phyloP scores from a whole-genome alignment of 2,329 filamentous ascomycete species.

The Aspergillus latus region DNA sequence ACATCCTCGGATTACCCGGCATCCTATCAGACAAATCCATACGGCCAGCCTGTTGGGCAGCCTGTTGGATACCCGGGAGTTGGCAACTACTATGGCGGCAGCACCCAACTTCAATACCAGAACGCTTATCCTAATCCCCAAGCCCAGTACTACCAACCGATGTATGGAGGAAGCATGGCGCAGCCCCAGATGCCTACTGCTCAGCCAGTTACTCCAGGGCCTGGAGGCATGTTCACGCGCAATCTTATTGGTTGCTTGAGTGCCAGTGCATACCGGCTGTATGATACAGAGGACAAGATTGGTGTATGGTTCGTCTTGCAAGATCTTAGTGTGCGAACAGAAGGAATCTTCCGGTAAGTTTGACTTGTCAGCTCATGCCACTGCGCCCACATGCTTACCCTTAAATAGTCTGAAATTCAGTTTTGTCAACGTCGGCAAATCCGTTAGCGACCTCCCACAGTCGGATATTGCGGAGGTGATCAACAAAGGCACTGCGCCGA shows the following conservation, averaged over 20 bases:
- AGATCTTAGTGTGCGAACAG: conserved; percentile 89
- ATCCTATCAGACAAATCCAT: conserved; percentile 39
- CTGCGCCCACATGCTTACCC: conserved; percentile 11
- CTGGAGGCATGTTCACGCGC: conserved; percentile 84
- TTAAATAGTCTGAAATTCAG: conserved; percentile 61
- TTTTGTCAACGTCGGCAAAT: conserved; percentile 79
- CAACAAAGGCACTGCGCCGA: conserved; percentile 73
- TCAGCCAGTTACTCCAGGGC: conserved; percentile 44
- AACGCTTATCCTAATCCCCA: conserved; percentile 36
- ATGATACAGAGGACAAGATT: conserved; percentile 73
- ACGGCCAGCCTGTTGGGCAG: conserved; percentile 43
- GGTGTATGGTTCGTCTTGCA: conserved; percentile 97
- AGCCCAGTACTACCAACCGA: conserved; percentile 34
- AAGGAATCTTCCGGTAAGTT: conserved; percentile 79
- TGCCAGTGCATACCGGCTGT: conserved; percentile 81
- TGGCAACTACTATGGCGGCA: conserved; percentile 38
- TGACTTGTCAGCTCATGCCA: too few relatives aligned
- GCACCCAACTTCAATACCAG: conserved; percentile 35
- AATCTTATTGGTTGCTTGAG: conserved; percentile 92
- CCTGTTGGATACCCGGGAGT: conserved; percentile 36
- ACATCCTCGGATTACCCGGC: conserved; percentile 37
- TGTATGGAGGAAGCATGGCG: conserved; percentile 34
- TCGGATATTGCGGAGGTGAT: conserved; percentile 50
- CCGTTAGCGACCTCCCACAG: conserved; percentile 28
- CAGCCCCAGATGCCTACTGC: conserved; percentile 38